Percentiles rank a stretch among this genome's conserved stretches.
These are phyloP conservation scores for Eremothecium coryli DNA, from an alignment of 1,139 yeast genomes.

Conservation along the genomic window DNA sequence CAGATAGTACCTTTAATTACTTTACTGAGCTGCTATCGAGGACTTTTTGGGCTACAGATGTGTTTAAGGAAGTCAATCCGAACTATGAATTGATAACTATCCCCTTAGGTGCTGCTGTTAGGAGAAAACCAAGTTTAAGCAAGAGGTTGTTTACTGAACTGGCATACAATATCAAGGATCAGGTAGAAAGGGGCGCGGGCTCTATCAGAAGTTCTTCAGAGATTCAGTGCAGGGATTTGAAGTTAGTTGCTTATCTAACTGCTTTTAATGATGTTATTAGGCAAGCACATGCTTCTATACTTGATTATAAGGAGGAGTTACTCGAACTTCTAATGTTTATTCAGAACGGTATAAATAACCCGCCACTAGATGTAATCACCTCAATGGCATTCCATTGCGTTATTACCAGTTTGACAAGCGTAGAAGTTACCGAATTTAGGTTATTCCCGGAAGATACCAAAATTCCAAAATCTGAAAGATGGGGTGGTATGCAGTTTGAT, in stretches of 20 bases:
- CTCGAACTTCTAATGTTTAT: conserved; percentile 42
- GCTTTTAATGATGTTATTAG: conserved; percentile 66
- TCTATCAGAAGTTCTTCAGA: conserved; percentile 59
- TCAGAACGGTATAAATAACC: conserved; percentile 60
- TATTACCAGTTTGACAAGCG: conserved; percentile 54
- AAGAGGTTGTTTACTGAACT: conserved; percentile 22
- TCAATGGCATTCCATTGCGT: conserved; percentile 57
- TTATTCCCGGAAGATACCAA: conserved; percentile 38
- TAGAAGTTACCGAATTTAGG: conserved; percentile 47
- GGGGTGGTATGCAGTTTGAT: conserved; percentile 67
- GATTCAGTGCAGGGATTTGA: conserved; percentile 66
- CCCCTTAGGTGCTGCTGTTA: conserved; percentile 59
- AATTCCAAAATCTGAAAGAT: conserved; percentile 39
- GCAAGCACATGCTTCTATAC: conserved; percentile 48
- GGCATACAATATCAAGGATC: conserved; percentile 43
- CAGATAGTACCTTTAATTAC: conserved; percentile 47
- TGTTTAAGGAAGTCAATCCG: conserved; percentile 34
- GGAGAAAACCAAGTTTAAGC: conserved; percentile 42
- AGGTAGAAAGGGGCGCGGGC: conserved; percentile 82
- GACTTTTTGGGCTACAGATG: conserved; percentile 56
- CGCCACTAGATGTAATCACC: conserved; percentile 38
- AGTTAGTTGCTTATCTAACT: conserved; percentile 62
- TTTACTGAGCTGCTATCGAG: conserved; percentile 38
- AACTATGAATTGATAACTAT: conserved; percentile 39
- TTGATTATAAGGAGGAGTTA: conserved; percentile 41